Evolutionary conservation across 805 yeast species (phyloP), one percentile per base, ranked within the genome.

Genomic region (Candida takata): DNA sequence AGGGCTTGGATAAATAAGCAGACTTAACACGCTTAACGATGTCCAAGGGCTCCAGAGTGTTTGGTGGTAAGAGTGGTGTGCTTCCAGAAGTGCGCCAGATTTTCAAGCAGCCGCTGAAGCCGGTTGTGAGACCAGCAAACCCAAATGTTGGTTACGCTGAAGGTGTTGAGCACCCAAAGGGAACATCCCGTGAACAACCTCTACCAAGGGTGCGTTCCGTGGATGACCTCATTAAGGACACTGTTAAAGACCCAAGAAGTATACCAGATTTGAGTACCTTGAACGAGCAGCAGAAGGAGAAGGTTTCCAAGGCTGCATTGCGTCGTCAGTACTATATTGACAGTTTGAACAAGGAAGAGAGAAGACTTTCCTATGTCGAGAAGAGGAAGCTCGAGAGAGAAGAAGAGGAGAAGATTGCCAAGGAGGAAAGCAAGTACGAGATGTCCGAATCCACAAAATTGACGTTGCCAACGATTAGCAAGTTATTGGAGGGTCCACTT

Each of bases 381-480:
- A 42, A 45, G 20, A 47, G 49, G 28, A 57, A 35, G 52, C 53
- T 43, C 48, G 42, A 29, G 40, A 55, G 15, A 45, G 48, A 31
- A 47, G 51, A 31, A 48, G 40, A 47, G 12, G 57, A 56, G 30
- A 49, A 45, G n/a, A 46, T 49, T 33, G 47, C 49, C 25, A 47
- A 44, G 26, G 62, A 64, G 17, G 52, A 55, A 24, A 54, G 62
- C 35, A 70, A 69, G 36, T 69, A 67, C 44, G 58, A 57, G 38
- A 37, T 46, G 37, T 58, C 72, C 6, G 67, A 65, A 34, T 79
- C 85, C 17, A 68, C 75, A 33, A 44, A 67, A 49, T 70, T 80
- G 51, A 84, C 95, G 2, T 65, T 85, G 34, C 96, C 96, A 31
- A 82, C 95, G 2, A 65, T 87, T 38, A 86, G 81, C 49, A 67